Evolutionary conservation across 2,329 filamentous ascomycete species (phyloP).

Genomic region (Herpotrichia juniperi): DNA sequence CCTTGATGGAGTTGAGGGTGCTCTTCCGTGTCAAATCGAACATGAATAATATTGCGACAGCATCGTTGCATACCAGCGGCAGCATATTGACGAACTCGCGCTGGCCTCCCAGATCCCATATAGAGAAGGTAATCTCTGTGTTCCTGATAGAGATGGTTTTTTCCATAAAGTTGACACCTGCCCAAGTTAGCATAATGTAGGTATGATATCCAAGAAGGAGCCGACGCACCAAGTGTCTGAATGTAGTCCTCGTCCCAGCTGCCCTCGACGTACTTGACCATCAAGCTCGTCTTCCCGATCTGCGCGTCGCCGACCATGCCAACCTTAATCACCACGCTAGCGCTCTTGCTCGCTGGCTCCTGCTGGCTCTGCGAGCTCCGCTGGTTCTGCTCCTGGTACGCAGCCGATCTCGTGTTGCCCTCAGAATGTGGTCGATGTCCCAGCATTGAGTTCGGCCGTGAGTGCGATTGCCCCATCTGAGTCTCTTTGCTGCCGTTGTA

Average conservation of each 20-base stretch:
- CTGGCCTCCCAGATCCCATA: constrained; percentile 98
- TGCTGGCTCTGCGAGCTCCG: constrained; percentile 49
- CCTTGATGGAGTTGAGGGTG: constrained; percentile 98
- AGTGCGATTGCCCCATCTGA: constrained; percentile 45
- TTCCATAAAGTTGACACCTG: constrained; percentile 99
- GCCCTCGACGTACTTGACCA: constrained; percentile 99
- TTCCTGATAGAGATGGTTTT: constrained; percentile 99
- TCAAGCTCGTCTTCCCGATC: constrained; percentile 97
- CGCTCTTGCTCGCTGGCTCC: constrained; percentile 54
- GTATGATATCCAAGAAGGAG: neutral
- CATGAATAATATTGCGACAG: constrained; percentile 99
- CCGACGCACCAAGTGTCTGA: constrained; percentile 78
- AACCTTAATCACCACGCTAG: constrained; percentile 94
- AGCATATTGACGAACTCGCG: constrained; percentile 99
- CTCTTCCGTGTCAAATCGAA: constrained; percentile 98
- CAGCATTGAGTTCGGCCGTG: constrained; percentile 58
- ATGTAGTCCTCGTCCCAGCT: constrained; percentile 99
- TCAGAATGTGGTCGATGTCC: constrained; percentile 53
- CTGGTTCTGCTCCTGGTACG: constrained; percentile 57
- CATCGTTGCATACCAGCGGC: constrained; percentile 98
- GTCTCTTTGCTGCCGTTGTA: constrained; percentile 40
- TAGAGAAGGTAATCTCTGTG: constrained; percentile 99
- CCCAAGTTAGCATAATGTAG: constrained; percentile 19
- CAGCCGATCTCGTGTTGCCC: constrained; percentile 36
- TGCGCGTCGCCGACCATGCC: constrained; percentile 99